Base-by-base conservation (phyloP, 129 eudicot species). In the Arctium minus region DNA sequence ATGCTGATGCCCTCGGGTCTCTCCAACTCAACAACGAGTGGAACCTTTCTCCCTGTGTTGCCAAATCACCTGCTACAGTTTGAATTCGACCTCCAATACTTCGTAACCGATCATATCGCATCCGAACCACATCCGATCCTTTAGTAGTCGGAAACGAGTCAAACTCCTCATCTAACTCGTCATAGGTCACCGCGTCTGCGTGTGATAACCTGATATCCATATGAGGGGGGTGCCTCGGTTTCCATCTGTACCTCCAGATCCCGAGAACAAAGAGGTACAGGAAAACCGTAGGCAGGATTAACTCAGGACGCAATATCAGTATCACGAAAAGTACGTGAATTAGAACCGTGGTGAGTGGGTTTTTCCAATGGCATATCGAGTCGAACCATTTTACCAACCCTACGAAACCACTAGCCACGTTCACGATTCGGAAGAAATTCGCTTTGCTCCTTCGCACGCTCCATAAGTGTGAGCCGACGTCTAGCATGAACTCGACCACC, bases 171-270 rank as follows among this genome's bases (percentile, higher is more conserved):
- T 94, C 97, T 22, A 94, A 82, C 60, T 94, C 98, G 1, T 92
- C 98, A 2, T 70, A 68, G n/a, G 77, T 84, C 5, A 89, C 91
- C 4, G 87, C 92, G 35, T 94, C 91, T 4, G 98, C 97, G 36
- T 91, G 88, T 0, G 97, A 92, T 62, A 94, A 79, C 37, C 88
- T 83, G 29, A 91, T 87, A 75, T 94, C 97, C 98, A 94, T 92
- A 27, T 94, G 98, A 9, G 98, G 97, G 70, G 98, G 98, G 79
- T 94, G 97, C 89, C 94, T 92, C 15, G 98, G 97, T 79, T 93
- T 92, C 92, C 92, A 78, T 72, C 98, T 83, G 80, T 91, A 92
- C 17, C 87, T 79, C 98, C 98, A 94, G 1, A 89, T 86, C 44
- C 97, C 97, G 17, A 89, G 78, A 18, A 91, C 62, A 77, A 91